A percentile compares a stretch with the other conserved stretches of the same genome.
Conservation (phyloP, 2,329 filamentous ascomycete species). For the Exophiala sp. region DNA sequence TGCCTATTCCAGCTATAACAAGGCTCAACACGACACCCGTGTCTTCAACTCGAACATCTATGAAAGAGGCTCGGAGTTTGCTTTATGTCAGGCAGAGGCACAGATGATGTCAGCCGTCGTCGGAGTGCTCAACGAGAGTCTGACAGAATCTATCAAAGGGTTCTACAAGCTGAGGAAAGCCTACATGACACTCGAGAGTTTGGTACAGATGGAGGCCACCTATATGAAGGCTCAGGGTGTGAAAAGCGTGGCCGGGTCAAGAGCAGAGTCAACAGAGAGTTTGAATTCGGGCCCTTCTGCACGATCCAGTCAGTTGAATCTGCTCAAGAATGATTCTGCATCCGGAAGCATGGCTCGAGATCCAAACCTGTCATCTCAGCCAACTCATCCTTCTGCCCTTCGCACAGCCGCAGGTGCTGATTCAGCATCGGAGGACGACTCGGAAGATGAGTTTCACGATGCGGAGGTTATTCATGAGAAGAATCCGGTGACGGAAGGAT, state of each 20-base stretch:
- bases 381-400: constrained; percentile 22
- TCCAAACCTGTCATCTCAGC: neutral
- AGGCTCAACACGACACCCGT: constrained; percentile 63
- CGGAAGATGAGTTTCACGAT: constrained; percentile 56
- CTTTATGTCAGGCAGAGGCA: constrained; percentile 76
- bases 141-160: constrained; percentile 84
- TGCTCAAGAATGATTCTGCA: neutral
- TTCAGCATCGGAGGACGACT: constrained; percentile 23
- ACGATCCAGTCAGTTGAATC: constrained; percentile 6
- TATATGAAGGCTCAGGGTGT: constrained; percentile 39
- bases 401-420: constrained; percentile 15
- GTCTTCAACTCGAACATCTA: constrained; percentile 64
- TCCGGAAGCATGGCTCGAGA: constrained; percentile 35
- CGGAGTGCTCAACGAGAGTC: constrained; percentile 83
- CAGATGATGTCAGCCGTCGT: constrained; percentile 88
- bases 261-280: constrained; percentile 23
- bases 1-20: constrained; percentile 72
- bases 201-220: constrained; percentile 70
- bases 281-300: constrained; percentile 13
- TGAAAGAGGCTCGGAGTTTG: constrained; percentile 79
- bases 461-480: constrained; percentile 50
- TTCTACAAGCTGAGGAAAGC: constrained; percentile 93
- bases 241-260: constrained; percentile 16
- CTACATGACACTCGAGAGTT: constrained; percentile 74
- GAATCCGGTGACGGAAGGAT: constrained; percentile 45